These are phyloP conservation scores for Austropuccinia psidii DNA, from an alignment of 1,284 basidiomycete genomes.

Conservation along the genomic window DNA sequence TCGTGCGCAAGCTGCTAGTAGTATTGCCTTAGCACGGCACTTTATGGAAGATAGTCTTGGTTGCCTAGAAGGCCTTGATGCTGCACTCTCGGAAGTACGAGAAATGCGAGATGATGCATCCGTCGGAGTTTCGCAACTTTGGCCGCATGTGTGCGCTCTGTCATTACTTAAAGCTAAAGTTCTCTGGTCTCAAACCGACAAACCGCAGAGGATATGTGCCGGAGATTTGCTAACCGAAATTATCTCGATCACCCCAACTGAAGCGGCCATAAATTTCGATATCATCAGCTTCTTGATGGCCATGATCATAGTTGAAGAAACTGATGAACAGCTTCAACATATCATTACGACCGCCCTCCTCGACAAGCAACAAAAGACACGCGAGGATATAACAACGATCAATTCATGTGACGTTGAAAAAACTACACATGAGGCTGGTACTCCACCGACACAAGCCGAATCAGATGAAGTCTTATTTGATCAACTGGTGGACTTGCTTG, in stretches of 20 bases:
- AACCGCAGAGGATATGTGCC: neutral
- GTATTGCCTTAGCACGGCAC: constrained; percentile 63
- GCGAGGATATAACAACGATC: neutral
- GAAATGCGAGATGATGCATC: constrained; percentile 48
- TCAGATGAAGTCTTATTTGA: neutral
- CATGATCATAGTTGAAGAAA: constrained; percentile 1
- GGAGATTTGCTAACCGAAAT: constrained; percentile 2
- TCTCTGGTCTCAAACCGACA: constrained; percentile 13
- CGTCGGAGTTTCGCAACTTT: constrained; percentile 43
- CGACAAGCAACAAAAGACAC: neutral
- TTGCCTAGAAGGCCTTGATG: constrained; percentile 61
- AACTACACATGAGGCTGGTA: neutral
- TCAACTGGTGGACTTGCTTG: neutral
- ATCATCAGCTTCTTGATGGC: constrained; percentile 6
- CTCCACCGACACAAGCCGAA: neutral
- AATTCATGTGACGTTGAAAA: neutral
- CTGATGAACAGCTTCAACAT: neutral
- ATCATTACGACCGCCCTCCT: neutral
- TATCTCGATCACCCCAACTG: neutral
- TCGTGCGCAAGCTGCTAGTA: constrained; percentile 62
- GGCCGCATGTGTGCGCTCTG: constrained; percentile 8
- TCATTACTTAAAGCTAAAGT: constrained; percentile 9
- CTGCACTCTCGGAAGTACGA: constrained; percentile 55
- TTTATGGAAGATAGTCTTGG: constrained; percentile 59
- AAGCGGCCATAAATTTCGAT: constrained; percentile 17